Evolutionary conservation across 1,284 basidiomycete genomes (phyloP).

Genomic region (Tilletiopsis washingtonensis): DNA sequence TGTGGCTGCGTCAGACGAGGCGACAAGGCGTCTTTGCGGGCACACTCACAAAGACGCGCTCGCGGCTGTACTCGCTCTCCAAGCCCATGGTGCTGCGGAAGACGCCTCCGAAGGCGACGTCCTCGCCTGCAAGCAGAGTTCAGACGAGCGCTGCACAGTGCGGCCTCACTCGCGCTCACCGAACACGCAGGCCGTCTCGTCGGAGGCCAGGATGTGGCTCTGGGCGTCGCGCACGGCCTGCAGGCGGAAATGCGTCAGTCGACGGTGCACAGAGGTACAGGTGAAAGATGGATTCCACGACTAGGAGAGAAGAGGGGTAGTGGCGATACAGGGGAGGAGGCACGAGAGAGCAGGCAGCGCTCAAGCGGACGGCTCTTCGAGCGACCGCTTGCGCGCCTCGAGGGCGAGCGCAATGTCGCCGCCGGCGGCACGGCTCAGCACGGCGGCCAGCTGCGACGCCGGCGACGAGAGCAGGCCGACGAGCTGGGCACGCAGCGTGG

Average conservation of each 20-base stretch:
- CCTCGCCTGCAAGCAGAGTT: too few relatives aligned
- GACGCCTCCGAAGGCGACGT: constrained; percentile 68
- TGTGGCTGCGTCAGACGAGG: constrained; percentile 1
- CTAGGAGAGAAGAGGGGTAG: neutral
- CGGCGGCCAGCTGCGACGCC: constrained; percentile 29
- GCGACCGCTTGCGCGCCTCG: constrained; percentile 30
- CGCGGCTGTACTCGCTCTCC: constrained; percentile 77
- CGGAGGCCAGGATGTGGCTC: constrained; percentile 45
- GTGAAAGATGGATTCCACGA: neutral
- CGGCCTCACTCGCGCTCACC: too few relatives aligned
- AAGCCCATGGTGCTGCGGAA: constrained; percentile 85
- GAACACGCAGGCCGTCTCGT: constrained; percentile 78
- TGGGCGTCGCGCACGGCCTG: constrained; percentile 41
- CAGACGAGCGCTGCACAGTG: constrained; percentile 71
- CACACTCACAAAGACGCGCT: too few relatives aligned
- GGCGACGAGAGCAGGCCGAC: constrained; percentile 38
- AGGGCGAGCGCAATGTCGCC: constrained; percentile 31
- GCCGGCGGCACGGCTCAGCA: constrained; percentile 35
- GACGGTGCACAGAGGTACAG: neutral
- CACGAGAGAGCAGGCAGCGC: neutral
- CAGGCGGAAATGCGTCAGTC: neutral
- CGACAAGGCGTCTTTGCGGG: neutral
- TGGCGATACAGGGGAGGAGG: neutral
- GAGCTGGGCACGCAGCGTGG: constrained; percentile 35
- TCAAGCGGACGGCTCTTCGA: constrained; percentile 21